Evolutionary conservation across 139 green algal genomes (phyloP), one percentile per base, ranked within the genome.

Genomic region (Chlamydomonas applanata): DNA sequence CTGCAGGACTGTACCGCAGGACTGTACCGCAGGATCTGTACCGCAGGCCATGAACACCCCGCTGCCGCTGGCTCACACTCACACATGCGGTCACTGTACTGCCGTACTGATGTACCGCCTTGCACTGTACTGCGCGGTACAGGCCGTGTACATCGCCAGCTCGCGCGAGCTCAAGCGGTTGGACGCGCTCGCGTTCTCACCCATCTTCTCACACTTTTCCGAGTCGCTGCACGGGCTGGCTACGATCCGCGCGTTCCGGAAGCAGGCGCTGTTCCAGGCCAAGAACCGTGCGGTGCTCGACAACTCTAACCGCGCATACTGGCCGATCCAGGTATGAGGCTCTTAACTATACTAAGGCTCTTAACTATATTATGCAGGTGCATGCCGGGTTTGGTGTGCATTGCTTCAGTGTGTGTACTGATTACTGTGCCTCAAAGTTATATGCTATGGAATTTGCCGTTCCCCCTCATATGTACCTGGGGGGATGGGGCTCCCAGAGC

Each of bases 121-220:
- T 62, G 4, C 19, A 11, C 54, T 17, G 40, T 49, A 11, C 40
- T 49, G 40, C 40, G 40, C 40, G 40, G 40, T 49, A 14, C 87
- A 94, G 89, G 74, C 72, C 13, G 66, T 87, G 69, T 97, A 95
- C 80, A 87, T 97, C 52, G 71, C 80, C 14, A 90, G 85, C 24
- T 88, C 76, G 0, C 71, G 93, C 0, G 93, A 97, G 79, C 82
- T 97, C 33, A 97, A 97, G 87, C 84, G 93, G 14, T 78, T 97
- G 1, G 93, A 97, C 82, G 82, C 77, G 14, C 46, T 97, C 14
- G 85, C 89, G n/a, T 78, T 93, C 63, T 90, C 79, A 30, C 93
- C 93, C 74, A 96, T 97, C 69, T 97, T 95, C 77, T 73, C 82
- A 60, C 85, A 91, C 77, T 90, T 87, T 64, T 72, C 75, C n/a